Percentiles rank a stretch among this genome's conserved stretches.
Evolutionary conservation across 306 rosid genomes (phyloP).

Genomic region (Delonix regia): DNA sequence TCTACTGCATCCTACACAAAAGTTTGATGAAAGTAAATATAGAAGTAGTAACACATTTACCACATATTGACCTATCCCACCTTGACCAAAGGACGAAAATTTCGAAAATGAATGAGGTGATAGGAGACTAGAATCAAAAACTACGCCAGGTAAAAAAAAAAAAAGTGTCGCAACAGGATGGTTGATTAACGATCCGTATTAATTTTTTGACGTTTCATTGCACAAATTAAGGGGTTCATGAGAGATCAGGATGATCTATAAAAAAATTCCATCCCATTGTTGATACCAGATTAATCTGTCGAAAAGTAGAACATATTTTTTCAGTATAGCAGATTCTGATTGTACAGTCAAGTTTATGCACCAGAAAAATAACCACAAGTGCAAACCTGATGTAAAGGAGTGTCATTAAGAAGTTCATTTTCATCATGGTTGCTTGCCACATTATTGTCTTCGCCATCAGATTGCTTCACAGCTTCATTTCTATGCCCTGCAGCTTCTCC

Average conservation of each 20-base stretch:
- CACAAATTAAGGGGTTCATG: constrained; percentile 20
- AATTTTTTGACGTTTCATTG: constrained; percentile 15
- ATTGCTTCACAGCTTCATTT: constrained; percentile 48
- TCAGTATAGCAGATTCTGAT: constrained; percentile 12
- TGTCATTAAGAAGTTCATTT: constrained; percentile 46
- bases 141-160: background rate
- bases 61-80: constrained; percentile 23
- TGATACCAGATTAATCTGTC: constrained; percentile 22
- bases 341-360: constrained; percentile 35
- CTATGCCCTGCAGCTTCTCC: constrained; percentile 40
- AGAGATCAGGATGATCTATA: constrained; percentile 28
- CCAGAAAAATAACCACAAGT: constrained; percentile 7
- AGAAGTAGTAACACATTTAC: constrained; percentile 31
- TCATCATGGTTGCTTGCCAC: constrained; percentile 47
- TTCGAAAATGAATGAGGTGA: background rate
- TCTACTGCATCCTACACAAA: constrained; percentile 59
- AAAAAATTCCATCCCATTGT: constrained; percentile 6
- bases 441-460: constrained; percentile 43
- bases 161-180: background rate
- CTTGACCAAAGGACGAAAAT: background rate
- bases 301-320: constrained; percentile 28
- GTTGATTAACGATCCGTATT: constrained; percentile 7
- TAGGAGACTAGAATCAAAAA: constrained; percentile 27
- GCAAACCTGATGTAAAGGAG: constrained; percentile 60
- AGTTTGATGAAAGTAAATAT: constrained; percentile 36